A percentile compares a stretch with the other conserved stretches of the same genome.
Conservation (phyloP, 768 basidiomycete genomes). For the Phylloporus arenicola region DNA sequence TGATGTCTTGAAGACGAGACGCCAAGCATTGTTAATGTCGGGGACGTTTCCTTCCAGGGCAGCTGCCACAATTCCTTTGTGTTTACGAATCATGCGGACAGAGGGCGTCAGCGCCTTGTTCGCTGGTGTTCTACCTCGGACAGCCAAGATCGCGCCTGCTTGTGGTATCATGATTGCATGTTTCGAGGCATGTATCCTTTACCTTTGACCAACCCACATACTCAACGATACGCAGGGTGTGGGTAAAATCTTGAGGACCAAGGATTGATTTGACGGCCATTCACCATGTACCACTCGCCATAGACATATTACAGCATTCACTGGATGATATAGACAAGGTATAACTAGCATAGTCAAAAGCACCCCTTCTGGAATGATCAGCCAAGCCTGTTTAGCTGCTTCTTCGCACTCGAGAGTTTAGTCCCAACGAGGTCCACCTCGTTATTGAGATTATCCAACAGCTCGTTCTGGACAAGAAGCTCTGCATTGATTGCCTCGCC, state of each 20-base stretch:
- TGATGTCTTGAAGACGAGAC: slow-evolving; percentile 92
- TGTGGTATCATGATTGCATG: slow-evolving; percentile 98
- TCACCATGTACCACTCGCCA: slow-evolving; percentile 16
- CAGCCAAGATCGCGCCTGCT: slow-evolving; percentile 94
- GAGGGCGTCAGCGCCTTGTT: slow-evolving; percentile 80
- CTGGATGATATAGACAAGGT: slow-evolving; percentile 21
- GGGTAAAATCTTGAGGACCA: slow-evolving; percentile 43
- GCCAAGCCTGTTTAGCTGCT: slow-evolving; percentile 75
- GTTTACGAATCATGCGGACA: slow-evolving; percentile 62
- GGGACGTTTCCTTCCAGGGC: slow-evolving; percentile 34
- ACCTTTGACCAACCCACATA: slow-evolving; percentile 3
- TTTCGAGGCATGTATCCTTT: slow-evolving; percentile 63
- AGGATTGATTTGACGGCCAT: slow-evolving; percentile 10
- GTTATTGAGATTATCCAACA: slow-evolving; percentile 71
- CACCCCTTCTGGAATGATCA: slow-evolving; percentile 24
- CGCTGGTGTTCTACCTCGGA: slow-evolving; percentile 79
- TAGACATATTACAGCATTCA: slow-evolving; percentile 26
- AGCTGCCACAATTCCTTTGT: slow-evolving; percentile 56
- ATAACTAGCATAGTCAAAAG: slow-evolving; percentile 13
- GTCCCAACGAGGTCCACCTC: slow-evolving; percentile 75
- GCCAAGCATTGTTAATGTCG: slow-evolving; percentile 78
- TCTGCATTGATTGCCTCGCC: slow-evolving; percentile 84
- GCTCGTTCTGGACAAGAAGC: slow-evolving; percentile 76
- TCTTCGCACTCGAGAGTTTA: slow-evolving; percentile 76
- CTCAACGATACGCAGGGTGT: slow-evolving; percentile 44